Base-by-base conservation (phyloP, 2,329 filamentous ascomycete genomes). In the Colletotrichum filicis region DNA sequence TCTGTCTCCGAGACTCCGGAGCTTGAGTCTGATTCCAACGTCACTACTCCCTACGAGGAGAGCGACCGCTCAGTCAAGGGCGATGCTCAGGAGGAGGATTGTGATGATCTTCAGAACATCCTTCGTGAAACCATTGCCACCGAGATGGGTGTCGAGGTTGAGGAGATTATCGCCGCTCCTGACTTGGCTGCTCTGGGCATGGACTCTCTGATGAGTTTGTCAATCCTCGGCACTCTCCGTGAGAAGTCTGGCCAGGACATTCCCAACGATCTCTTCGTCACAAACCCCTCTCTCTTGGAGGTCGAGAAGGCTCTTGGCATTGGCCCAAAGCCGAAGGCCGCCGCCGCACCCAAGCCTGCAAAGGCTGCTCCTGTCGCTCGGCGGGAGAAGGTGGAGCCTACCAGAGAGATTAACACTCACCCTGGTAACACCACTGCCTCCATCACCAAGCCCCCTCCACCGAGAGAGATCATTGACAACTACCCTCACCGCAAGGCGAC, bases 121-220 rank as follows among this genome's bases (percentile, higher is more conserved):
- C 87, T 93, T 59, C 90, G 92, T 80, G 87, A 89, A 66, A 93
- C 92, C 68, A 91, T 94, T 74, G 90, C 92, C n/a, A 85, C 88
- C 49, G 92, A 94, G 80, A 93, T 94, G 88, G 91, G 91, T 70
- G 90, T 94, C n/a, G 89, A 92, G 28, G 84, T 92, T 12, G 89
- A 91, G 35, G 92, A 94, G 76, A 85, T 91, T 35, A 80, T 87
- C 3, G 87, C 87, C 26, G 86, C 87, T 0, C 85, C 87, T 0
- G 87, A 90, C 75, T 82, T 91, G 67, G 85, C 86, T n/a, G 86
- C 87, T 2, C 81, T 90, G 14, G 89, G 89, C 3, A 89, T 91
- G 83, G 89, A 91, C 78, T 91, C 88, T 2, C 83, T 90, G 26
- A 89, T 91, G 84, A 87, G 86, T 52, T 78, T 91, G 35, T 86